phyloP scores from a whole-genome alignment of 257 asterid genomes.

The Solanum chaucha region DNA sequence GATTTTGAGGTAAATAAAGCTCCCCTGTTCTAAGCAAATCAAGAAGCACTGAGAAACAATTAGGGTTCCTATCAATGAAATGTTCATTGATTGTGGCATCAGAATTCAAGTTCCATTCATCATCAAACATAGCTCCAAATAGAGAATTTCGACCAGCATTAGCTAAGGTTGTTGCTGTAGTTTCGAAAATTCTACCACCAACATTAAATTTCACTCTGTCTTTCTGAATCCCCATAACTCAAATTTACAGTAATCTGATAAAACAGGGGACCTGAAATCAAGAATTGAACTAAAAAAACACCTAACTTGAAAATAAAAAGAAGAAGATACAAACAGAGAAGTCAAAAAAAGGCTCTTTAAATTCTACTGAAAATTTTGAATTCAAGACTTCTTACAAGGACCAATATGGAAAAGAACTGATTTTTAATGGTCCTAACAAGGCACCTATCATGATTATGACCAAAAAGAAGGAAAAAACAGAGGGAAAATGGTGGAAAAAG shows the following conservation, averaged over 20 bases:
- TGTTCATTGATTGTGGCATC: constrained; percentile 35
- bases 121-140: constrained; percentile 85
- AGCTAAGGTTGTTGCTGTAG: constrained; percentile 80
- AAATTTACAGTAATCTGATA: neutral
- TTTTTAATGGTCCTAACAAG: neutral
- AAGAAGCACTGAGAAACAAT: constrained; percentile 70
- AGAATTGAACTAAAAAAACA: neutral
- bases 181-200: constrained; percentile 73
- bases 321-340: neutral
- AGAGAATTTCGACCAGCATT: constrained; percentile 81
- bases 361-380: neutral
- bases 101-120: constrained; percentile 58
- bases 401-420: neutral
- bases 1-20: constrained; percentile 48
- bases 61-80: constrained; percentile 84
- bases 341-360: neutral
- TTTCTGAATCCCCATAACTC: constrained; percentile 68
- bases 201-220: constrained; percentile 71
- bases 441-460: neutral
- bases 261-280: neutral
- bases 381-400: neutral
- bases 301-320: neutral
- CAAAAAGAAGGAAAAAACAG: neutral
- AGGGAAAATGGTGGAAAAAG: neutral
- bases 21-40: constrained; percentile 91